Evolutionary conservation across 805 yeast species (phyloP).

Genomic region (Lachancea meyersii): DNA sequence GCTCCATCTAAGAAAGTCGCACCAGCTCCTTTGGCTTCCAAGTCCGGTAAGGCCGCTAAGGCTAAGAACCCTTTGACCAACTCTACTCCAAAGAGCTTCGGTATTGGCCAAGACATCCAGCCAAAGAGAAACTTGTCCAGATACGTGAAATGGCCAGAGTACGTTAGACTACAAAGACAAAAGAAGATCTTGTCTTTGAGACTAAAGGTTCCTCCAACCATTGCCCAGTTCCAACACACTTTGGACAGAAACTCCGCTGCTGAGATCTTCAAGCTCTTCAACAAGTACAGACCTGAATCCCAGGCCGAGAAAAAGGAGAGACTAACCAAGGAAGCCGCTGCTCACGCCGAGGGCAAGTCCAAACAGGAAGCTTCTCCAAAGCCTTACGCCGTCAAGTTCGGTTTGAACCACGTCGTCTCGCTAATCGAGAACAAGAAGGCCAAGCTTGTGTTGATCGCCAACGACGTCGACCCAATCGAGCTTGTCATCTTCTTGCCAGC

Average conservation of each 20-base stretch:
- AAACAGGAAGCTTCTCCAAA: conserved; percentile 94
- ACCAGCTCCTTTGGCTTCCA: conserved; percentile 94
- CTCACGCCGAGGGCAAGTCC: conserved; percentile 96
- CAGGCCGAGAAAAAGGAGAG: conserved; percentile 97
- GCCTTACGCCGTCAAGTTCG: conserved; percentile 96
- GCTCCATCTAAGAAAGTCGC: conserved; percentile 81
- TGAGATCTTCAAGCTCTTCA: conserved; percentile 92
- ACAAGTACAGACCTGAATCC: conserved; percentile 99
- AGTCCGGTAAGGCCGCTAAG: conserved; percentile 49
- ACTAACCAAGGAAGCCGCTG: conserved; percentile 98
- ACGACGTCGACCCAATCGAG: conserved; percentile 99
- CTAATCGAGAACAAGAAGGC: conserved; percentile 98
- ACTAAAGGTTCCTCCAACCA: conserved; percentile 98
- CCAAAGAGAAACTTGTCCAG: conserved; percentile 94
- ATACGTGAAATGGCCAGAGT: conserved; percentile 98
- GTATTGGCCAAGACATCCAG: conserved; percentile 94
- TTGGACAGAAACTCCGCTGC: conserved; percentile 99
- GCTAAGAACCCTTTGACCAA: conserved; percentile 81
- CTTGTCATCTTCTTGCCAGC: conserved; percentile 97
- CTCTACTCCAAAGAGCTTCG: conserved; percentile 86
- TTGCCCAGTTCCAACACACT: conserved; percentile 92
- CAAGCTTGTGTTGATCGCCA: conserved; percentile 92
- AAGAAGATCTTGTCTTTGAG: conserved; percentile 92
- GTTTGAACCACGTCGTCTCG: conserved; percentile 98
- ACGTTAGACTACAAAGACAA: conserved; percentile 97